Conservation (phyloP, 2,329 filamentous ascomycete species). For the Nothopassalora personata region DNA sequence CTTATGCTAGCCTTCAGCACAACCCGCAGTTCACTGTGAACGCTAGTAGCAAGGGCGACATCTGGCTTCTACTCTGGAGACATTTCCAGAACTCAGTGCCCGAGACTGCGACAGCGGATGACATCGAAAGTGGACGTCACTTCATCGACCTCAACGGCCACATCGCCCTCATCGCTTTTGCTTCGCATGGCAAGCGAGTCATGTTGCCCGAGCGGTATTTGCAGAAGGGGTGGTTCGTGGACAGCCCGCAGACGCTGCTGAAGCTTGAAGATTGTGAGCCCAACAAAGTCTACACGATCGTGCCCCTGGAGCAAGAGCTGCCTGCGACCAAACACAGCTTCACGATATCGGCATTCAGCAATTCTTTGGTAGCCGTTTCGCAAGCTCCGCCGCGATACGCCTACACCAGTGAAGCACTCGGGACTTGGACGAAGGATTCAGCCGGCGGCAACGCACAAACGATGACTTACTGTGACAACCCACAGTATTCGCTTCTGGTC, state of each 20-base stretch:
- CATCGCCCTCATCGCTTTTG: slow-evolving; percentile 80
- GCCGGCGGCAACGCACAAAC: slow-evolving; percentile 80
- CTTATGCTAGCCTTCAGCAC: slow-evolving; percentile 66
- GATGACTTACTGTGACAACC: slow-evolving; percentile 74
- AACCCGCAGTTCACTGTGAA: slow-evolving; percentile 58
- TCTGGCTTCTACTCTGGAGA: slow-evolving; percentile 81
- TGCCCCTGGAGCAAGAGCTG: slow-evolving; percentile 73
- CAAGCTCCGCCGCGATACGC: slow-evolving; percentile 58
- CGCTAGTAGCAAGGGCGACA: slow-evolving; percentile 51
- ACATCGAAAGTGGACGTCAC: slow-evolving; percentile 41
- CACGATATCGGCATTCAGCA: slow-evolving; percentile 77
- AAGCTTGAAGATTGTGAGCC: slow-evolving; percentile 61
- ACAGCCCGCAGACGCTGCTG: slow-evolving; percentile 86
- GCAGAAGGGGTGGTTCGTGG: slow-evolving; percentile 79
- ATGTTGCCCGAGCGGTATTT: slow-evolving; percentile 67
- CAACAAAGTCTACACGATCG: slow-evolving; percentile 53
- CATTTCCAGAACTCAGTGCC: slow-evolving; percentile 57
- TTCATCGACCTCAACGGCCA: slow-evolving; percentile 56
- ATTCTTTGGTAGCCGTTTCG: slow-evolving; percentile 54
- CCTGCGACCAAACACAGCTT: slow-evolving; percentile 73
- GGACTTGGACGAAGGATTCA: slow-evolving; percentile 70
- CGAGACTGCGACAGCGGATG: slow-evolving; percentile 26
- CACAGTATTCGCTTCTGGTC: slow-evolving; percentile 70
- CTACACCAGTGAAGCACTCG: slow-evolving; percentile 50
- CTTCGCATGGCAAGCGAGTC: slow-evolving; percentile 63